Evolutionary conservation across 306 rosid genomes (phyloP), one percentile per base, ranked within the genome.

Genomic region (Castanea mollissima): DNA sequence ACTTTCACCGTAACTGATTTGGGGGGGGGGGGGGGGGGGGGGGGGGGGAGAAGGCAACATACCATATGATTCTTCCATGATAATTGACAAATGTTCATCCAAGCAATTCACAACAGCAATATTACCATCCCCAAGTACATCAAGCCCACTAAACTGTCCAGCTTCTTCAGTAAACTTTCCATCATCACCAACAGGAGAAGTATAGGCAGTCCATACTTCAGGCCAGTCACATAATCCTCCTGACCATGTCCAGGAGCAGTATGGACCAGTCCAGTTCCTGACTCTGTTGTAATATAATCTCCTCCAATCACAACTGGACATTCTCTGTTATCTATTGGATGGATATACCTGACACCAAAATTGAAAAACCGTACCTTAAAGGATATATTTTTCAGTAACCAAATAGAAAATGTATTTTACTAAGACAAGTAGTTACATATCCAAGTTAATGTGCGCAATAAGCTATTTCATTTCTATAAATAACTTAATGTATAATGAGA

Each of bases 171-270:
- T 95, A 90, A 95, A 95, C 83, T 76, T 91, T 58, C 99, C 99
- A 75, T 31, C 88, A 69, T 93, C 99, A 71, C 88, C 98, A 59
- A 95, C 98, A 10, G 99, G 99, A 80, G 98, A 93, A 91, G 67
- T 60, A 91, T 74, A 67, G 98, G 94, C 70, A 95, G 91, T 74
- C 97, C 97, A 78, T 93, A 91, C 91, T 95, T 95, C 83, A 84
- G 90, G 77, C 99, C 98, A 82, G 97, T 93, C 75, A 87, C 92
- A 78, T 91, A 91, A 81, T 95, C 99, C 81, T 95, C 99, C 83
- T 93, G 99, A 76, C 99, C 99, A 83, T 95, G 99, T 65, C 99
- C 99, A 75, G 99, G 99, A 80, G 99, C 99, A 57, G 98, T 95
- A 88, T 95, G 99, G 82, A 95, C 99, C 79, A 95, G 87, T 72